Base-by-base conservation (phyloP, 2,329 filamentous ascomycete genomes). In the Zymoseptoria tritici region DNA sequence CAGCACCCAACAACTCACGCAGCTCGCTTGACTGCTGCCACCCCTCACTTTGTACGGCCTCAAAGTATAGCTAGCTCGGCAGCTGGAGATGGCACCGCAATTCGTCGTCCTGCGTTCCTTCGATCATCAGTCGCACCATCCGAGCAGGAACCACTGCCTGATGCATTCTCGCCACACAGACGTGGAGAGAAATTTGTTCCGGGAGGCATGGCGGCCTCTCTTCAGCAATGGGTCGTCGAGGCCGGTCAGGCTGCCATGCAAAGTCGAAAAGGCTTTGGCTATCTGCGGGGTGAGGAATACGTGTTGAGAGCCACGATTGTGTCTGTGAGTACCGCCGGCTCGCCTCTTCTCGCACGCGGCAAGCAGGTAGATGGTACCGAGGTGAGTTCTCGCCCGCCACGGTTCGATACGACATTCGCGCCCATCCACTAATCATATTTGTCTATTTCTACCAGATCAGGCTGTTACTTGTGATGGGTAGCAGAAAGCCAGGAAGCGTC, bases 121-220 rank as follows among this genome's bases (percentile, higher is more conserved):
- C 70, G 73, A 59, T 72, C 75, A 2, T 66, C 71, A 2, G 60
- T 64, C 3, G 70, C 70, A 11, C 67, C 71, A 2, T 70, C 68
- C 11, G 70, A 72, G 2, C 64, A 52, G 11, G 70, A 71, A 4
- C 79, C 79, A 0, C 70, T 81, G 0, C 80, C 81, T 0, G 78
- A 81, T 49, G 75, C 78, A 49, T 84, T 84, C 68, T 83, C 81
- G 0, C 81, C 82, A 1, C 78, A 79, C 53, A 74, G 80, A 24
- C 77, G 77, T 60, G 77, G 75, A 0, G 75, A 80, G 62, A 79
- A 79, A 64, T 83, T 80, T 62, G 52, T 81, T 0, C 70, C 76
- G 1, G 75, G 76, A 3, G 81, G 81, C 1, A 70, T 82, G 57
- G 81, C 81, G 2, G 73, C 76, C 0, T 78, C 76, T 54, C 68